These are phyloP conservation scores for Croton laevigatus DNA, from an alignment of 441 rosid species.

Conservation along the genomic window DNA sequence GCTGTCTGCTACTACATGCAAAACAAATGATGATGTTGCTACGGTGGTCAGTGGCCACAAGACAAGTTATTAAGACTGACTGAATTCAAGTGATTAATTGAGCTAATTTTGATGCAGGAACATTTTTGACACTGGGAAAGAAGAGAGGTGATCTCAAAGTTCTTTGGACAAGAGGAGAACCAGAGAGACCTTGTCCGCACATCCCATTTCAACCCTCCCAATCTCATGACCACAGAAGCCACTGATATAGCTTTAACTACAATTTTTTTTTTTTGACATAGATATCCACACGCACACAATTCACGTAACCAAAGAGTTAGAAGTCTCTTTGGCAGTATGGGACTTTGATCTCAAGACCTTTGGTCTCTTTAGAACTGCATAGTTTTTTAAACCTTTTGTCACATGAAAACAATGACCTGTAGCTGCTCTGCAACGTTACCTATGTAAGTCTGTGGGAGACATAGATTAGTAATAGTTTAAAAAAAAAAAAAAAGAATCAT, in stretches of 20 bases:
- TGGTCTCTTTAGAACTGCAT: conserved; percentile 8
- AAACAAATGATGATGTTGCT: background rate
- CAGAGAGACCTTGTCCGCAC: conserved; percentile 80
- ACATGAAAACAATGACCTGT: background rate
- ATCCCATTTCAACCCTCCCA: conserved; percentile 47
- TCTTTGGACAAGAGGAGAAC: conserved; percentile 91
- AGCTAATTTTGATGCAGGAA: conserved; percentile 47
- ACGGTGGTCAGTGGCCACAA: too few relatives aligned
- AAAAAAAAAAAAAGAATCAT: background rate
- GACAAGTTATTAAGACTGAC: too few relatives aligned
- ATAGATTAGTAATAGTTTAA: background rate
- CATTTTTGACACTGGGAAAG: conserved; percentile 71
- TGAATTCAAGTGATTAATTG: background rate
- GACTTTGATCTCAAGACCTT: too few relatives aligned
- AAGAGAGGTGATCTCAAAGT: conserved; percentile 83
- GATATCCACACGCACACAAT: too few relatives aligned
- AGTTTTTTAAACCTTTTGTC: background rate
- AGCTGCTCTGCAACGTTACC: background rate
- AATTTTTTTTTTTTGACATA: too few relatives aligned
- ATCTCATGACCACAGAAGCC: background rate
- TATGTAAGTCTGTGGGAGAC: conserved; percentile 21
- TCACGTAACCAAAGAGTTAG: too few relatives aligned
- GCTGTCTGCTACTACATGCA: background rate
- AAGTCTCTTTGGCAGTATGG: too few relatives aligned
- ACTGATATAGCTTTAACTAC: background rate